These are phyloP conservation scores for Catunica adiposa DNA, from an alignment of 2,329 filamentous ascomycete species.

Conservation along the genomic window DNA sequence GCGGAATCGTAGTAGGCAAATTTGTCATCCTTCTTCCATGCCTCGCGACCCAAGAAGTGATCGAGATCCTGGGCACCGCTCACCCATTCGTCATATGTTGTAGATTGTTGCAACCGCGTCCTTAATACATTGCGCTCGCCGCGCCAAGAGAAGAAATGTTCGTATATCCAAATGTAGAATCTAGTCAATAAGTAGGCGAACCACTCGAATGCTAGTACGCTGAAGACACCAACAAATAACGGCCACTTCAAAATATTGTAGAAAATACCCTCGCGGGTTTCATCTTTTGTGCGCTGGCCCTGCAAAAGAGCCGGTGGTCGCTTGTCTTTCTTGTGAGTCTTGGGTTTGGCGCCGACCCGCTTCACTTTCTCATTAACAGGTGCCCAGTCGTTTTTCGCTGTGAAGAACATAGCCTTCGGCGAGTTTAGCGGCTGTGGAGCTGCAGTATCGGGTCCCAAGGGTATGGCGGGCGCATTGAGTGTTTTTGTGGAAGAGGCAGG, in stretches of 20 bases:
- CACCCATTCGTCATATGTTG: conserved; percentile 72
- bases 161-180: conserved; percentile 81
- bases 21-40: conserved; percentile 63
- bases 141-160: conserved; percentile 80
- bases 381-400: conserved; percentile 89
- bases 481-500: conserved; percentile 12
- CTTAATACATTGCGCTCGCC: conserved; percentile 59
- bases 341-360: conserved; percentile 23
- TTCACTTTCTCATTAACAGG: conserved; percentile 59
- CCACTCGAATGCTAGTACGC: conserved; percentile 15
- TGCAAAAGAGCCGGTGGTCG: conserved; percentile 21
- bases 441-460: conserved; percentile 15
- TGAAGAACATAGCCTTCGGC: conserved; percentile 46
- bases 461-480: conserved; percentile 24
- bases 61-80: conserved; percentile 65
- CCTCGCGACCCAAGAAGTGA: conserved; percentile 59
- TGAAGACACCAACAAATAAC: conserved; percentile 47
- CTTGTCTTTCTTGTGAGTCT: conserved; percentile 21
- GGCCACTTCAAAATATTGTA: conserved; percentile 89
- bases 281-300: conserved; percentile 57
- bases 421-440: conserved; percentile 17
- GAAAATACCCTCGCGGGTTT: conserved; percentile 84
- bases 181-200: conserved; percentile 64
- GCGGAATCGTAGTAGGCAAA: conserved; percentile 78
- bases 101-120: conserved; percentile 51